phyloP scores from a whole-genome alignment of 2,329 filamentous ascomycete species.

The Stemphylium vesicarium region DNA sequence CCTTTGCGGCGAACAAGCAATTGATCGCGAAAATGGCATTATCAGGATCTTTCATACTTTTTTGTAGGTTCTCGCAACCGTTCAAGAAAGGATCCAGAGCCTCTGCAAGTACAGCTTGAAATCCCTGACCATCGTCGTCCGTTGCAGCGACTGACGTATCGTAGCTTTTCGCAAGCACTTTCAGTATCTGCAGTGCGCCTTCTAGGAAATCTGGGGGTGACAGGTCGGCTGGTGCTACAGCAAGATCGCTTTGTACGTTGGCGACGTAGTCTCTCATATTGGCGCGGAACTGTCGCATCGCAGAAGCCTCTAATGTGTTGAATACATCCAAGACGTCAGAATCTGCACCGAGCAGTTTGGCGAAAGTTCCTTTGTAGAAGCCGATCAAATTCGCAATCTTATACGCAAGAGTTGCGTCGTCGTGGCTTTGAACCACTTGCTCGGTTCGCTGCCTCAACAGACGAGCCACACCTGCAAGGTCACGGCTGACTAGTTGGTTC shows the following conservation, averaged over 20 bases:
- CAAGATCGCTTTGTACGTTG: conserved; percentile 73
- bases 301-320: conserved; percentile 72
- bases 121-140: conserved; percentile 68
- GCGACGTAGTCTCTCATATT: conserved; percentile 82
- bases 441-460: conserved; percentile 90
- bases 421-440: conserved; percentile 89
- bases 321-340: conserved; percentile 75
- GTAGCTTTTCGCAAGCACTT: conserved; percentile 81
- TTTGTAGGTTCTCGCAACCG: conserved; percentile 73
- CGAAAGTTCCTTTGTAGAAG: conserved; percentile 88
- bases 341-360: conserved; percentile 73
- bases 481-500: conserved; percentile 84
- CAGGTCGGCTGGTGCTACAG: conserved; percentile 73
- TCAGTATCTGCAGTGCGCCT: conserved; percentile 79
- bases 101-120: conserved; percentile 76
- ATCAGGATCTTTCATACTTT: conserved; percentile 64
- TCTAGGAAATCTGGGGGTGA: conserved; percentile 79
- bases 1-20: conserved; percentile 67
- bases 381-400: conserved; percentile 86
- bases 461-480: conserved; percentile 79
- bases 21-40: conserved; percentile 76
- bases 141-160: conserved; percentile 74
- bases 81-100: conserved; percentile 85
- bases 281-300: conserved; percentile 80
- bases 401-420: conserved; percentile 87